A percentile compares a stretch with the other conserved stretches of the same genome.
Conservation (phyloP, 73 alveolate species). For the Tetrahymena elliotti region DNA sequence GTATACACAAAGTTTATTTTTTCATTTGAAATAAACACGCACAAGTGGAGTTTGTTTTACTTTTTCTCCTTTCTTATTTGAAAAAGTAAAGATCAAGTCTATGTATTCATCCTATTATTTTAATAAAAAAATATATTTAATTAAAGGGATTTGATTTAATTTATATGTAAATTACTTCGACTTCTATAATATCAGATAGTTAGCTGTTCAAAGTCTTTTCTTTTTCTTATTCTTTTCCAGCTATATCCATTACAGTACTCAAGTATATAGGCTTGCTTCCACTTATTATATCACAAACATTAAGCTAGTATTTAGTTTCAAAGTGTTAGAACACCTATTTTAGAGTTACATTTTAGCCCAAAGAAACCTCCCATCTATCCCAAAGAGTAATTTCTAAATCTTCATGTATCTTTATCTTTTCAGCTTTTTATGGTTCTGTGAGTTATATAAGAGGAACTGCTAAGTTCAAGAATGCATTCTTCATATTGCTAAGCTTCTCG, state of each 20-base stretch:
- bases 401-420: constrained; percentile 4
- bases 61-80: neutral
- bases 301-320: neutral
- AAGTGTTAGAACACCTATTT: constrained; percentile 8
- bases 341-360: constrained; percentile 20
- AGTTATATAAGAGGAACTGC: constrained; percentile 29
- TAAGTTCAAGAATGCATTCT: constrained; percentile 33
- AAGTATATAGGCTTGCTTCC: constrained; percentile 1
- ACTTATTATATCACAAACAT: constrained; percentile 6
- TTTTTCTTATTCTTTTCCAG: constrained; percentile 14
- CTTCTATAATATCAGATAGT: constrained; percentile 3
- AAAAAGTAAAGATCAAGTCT: neutral
- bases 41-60: neutral
- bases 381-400: constrained; percentile 27
- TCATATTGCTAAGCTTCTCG: constrained; percentile 19
- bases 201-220: neutral
- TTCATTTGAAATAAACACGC: neutral
- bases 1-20: neutral
- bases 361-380: constrained; percentile 45
- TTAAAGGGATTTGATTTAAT: neutral
- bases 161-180: neutral
- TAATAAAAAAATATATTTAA: neutral
- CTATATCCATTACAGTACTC: neutral
- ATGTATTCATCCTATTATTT: neutral
- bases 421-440: constrained; percentile 26